Base-by-base conservation (phyloP, 2,329 filamentous ascomycete species). In the Ophidiomyces ophidiicola region DNA sequence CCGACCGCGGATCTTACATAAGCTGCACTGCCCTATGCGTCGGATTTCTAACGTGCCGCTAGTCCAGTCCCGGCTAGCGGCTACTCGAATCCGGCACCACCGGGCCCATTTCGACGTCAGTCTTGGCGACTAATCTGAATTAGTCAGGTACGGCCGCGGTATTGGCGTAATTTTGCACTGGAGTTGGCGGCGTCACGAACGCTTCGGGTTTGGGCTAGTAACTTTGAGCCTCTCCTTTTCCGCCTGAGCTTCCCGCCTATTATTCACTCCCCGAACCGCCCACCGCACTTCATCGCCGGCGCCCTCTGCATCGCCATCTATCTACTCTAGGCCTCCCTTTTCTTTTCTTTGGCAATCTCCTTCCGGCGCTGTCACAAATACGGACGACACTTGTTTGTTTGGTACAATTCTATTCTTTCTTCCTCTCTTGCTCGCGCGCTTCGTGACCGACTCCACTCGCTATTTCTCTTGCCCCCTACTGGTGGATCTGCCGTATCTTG, bases 51-150 rank as follows among this genome's bases (percentile, higher is more conserved):
- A 24, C 29, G 3, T 8, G 5, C 20, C 2, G 19, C 28, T 39
- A 32, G 36, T 6, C 36, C 19, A 1, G 11, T 18, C 12, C 25
- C 5, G 35, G 25, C 18, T 39, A 39, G 36, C 36, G 29, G 12
- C 14, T 4, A 31, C 21, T 25, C 12, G 19, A 24, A 32, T 31
- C 35, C 8, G 19, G 18, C 17, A 12, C 1, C 3, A 23, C 4
- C 12, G 15, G 34, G 23, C 25, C 34, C 34, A 14, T 25, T 20
- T 10, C n/a, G n/a, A 3, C 36, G 17, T 30, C 3, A 11, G n/a
- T 5, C 30, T 39, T 39, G 37, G 37, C 37, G 10, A 29, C 37
- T 32, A 39, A 39, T 3, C 37, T 30, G 21, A 2, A 33, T 39
- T 21, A 11, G 29, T 21, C 30, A 5, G 11, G 36, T 31, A 21